Evolutionary conservation across 1,284 basidiomycete genomes (phyloP).

Genomic region (Pseudozyma pruni): DNA sequence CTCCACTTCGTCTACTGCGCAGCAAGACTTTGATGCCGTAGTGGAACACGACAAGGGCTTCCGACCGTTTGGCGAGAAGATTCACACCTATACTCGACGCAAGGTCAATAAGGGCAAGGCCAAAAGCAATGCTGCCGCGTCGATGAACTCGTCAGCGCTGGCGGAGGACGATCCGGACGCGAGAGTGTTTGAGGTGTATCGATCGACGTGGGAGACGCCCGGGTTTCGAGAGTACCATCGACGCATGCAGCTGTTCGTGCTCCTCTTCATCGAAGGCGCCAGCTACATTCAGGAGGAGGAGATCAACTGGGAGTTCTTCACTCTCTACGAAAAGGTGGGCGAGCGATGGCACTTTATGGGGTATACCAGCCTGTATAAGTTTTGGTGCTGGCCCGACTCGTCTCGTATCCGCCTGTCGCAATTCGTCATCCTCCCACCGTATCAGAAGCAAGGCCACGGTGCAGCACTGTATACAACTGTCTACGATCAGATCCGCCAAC

Average conservation of each 20-base stretch:
- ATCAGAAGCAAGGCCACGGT: conserved; percentile 83
- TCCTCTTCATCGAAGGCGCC: conserved; percentile 89
- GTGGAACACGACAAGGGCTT: conserved; percentile 73
- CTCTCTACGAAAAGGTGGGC: conserved; percentile 55
- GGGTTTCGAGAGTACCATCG: conserved; percentile 92
- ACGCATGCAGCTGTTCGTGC: conserved; percentile 92
- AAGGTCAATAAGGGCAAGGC: conserved; percentile 62
- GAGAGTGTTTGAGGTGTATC: conserved; percentile 59
- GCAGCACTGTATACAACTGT: conserved; percentile 82
- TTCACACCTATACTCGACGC: conserved; percentile 78
- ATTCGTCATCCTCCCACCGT: conserved; percentile 91
- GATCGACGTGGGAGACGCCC: conserved; percentile 81
- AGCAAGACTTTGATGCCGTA: conserved; percentile 75
- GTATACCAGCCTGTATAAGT: conserved; percentile 57
- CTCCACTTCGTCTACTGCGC: conserved; percentile 11
- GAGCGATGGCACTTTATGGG: conserved; percentile 78
- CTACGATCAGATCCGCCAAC: conserved; percentile 79
- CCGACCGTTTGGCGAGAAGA: conserved; percentile 79
- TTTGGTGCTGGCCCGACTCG: conserved; percentile 58
- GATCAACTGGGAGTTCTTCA: conserved; percentile 69
- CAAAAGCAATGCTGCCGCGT: conserved; percentile 70
- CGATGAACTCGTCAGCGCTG: conserved; percentile 46
- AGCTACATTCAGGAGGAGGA: conserved; percentile 78
- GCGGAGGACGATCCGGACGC: conserved; percentile 59
- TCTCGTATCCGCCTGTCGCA: conserved; percentile 72